Percentiles rank a stretch among this genome's conserved stretches.
Conservation (phyloP, 2,329 filamentous ascomycete genomes). For the Fusarium duplospermum region DNA sequence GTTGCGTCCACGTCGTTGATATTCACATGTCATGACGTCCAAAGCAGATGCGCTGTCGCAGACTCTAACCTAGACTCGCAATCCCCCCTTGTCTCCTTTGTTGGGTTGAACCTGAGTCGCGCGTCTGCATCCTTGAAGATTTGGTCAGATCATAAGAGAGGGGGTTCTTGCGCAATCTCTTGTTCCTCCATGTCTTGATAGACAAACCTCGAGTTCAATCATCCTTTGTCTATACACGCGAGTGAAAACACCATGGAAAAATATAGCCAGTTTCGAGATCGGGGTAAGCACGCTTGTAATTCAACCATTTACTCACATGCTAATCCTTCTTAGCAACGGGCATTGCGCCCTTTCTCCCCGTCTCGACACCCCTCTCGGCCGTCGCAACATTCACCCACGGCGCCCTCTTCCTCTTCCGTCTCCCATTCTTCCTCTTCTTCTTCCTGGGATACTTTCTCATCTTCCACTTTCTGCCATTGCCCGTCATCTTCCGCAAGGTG, state of each 20-base stretch:
- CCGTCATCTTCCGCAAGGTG: constrained; percentile 76
- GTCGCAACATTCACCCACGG: constrained; percentile 73
- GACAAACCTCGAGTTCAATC: constrained; percentile 14
- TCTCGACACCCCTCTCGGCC: constrained; percentile 72
- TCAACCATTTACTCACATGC: constrained; percentile 18
- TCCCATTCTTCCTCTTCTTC: constrained; percentile 80
- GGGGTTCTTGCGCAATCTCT: constrained; percentile 9
- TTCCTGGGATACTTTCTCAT: constrained; percentile 79
- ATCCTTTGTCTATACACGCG: constrained; percentile 22
- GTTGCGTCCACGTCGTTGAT: constrained; percentile 2
- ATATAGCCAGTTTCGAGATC: constrained; percentile 91
- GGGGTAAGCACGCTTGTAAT: constrained; percentile 65
- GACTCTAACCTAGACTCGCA: constrained; percentile 22
- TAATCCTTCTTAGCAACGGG: constrained; percentile 76
- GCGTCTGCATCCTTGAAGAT: not conserved
- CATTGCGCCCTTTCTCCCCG: constrained; percentile 94
- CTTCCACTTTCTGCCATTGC: constrained; percentile 82
- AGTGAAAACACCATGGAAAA: constrained; percentile 78
- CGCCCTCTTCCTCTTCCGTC: constrained; percentile 82
- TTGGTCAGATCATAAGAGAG: constrained; percentile 8
- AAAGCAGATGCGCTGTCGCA: constrained; percentile 36
- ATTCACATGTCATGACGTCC: constrained; percentile 42
- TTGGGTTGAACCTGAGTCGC: constrained; percentile 6
- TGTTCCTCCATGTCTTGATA: constrained; percentile 40
- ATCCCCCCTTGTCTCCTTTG: constrained; percentile 19